phyloP scores from a whole-genome alignment of 345 rosid species.

The Sapria himalayana region DNA sequence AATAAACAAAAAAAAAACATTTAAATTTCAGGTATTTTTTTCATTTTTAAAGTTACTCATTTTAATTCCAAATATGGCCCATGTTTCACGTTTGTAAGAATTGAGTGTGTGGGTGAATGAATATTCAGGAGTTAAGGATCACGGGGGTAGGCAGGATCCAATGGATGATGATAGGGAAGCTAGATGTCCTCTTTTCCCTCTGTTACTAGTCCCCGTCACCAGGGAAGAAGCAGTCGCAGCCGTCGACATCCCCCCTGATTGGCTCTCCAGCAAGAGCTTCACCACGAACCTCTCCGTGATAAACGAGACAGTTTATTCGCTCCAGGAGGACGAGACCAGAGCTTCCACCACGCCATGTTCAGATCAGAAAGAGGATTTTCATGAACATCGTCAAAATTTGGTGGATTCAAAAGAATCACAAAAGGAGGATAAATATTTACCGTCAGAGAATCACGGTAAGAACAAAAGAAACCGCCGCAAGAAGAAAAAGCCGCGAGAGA shows the following conservation, averaged over 20 bases:
- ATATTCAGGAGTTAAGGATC: too few relatives aligned
- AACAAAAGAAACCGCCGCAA: conserved; percentile 20
- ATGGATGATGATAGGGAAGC: too few relatives aligned
- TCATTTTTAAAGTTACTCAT: too few relatives aligned
- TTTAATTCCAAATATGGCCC: too few relatives aligned
- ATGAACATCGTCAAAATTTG: conserved; percentile 23
- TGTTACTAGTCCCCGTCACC: conserved; percentile 13
- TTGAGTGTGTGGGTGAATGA: too few relatives aligned
- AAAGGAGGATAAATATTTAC: conserved; percentile 12
- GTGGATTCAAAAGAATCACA: conserved; percentile 7
- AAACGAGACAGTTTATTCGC: conserved; percentile 24
- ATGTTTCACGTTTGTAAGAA: too few relatives aligned
- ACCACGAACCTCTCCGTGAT: conserved; percentile 38
- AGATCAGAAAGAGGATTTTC: conserved; percentile 7
- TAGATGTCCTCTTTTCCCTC: conserved; percentile 18
- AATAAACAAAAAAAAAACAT: too few relatives aligned
- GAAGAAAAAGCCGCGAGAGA: conserved; percentile 10
- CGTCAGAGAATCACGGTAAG: conserved; percentile 16
- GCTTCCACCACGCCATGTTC: conserved; percentile 5
- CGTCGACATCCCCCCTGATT: conserved; percentile 16
- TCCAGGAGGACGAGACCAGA: conserved; percentile 12
- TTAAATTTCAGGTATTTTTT: too few relatives aligned
- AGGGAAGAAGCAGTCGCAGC: conserved; percentile 10
- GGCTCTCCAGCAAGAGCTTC: conserved; percentile 89
- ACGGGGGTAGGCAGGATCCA: too few relatives aligned